Evolutionary conservation across 306 rosid species (phyloP), one percentile per base, ranked within the genome.

Genomic region (Glycine soja): DNA sequence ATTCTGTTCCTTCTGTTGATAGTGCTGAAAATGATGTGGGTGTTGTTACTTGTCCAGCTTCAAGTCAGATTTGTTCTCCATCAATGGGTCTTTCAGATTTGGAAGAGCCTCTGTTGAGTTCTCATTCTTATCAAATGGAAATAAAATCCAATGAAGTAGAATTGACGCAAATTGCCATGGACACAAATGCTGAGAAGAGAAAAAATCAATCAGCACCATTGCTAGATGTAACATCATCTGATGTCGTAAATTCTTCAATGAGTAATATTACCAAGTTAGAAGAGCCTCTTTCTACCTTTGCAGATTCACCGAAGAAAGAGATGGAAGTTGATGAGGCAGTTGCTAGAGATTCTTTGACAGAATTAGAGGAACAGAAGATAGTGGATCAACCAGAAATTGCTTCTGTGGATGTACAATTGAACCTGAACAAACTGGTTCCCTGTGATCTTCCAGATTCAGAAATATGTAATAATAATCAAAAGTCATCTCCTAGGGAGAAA

Each of bases 81-180:
- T 67, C 91, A 52, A 58, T 58, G 54, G 79, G 77, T 82, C 71
- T 18, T 81, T 76, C 71, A 56, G 56, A 71, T 80, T 72, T 73
- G 74, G 88, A 59, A 74, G 86, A 82, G 70, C 75, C 84, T 84
- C 85, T 70, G 54, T 63, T 62, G 12, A 81, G 61, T 63, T 81
- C 85, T 34, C 63, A 82, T 85, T 79, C 82, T 73, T 48, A 61
- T 81, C 77, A 59, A 72, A 81, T 74, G 46, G 88, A 77, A 73
- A 40, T 54, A 65, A 87, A 86, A 82, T 80, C 80, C 64, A 74
- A 73, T 48, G 89, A 82, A 50, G 89, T 42, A 53, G 87, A 72
- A 86, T 83, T 82, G 76, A 75, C 78, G 57, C 89, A 86, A 80
- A 65, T 24, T 72, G 72, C 71, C 54, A 4, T 14, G 74, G 90